Evolutionary conservation across 495 filamentous ascomycete genomes (phyloP), one percentile per base, ranked within the genome.

Genomic region (Venustampulla echinocandica): DNA sequence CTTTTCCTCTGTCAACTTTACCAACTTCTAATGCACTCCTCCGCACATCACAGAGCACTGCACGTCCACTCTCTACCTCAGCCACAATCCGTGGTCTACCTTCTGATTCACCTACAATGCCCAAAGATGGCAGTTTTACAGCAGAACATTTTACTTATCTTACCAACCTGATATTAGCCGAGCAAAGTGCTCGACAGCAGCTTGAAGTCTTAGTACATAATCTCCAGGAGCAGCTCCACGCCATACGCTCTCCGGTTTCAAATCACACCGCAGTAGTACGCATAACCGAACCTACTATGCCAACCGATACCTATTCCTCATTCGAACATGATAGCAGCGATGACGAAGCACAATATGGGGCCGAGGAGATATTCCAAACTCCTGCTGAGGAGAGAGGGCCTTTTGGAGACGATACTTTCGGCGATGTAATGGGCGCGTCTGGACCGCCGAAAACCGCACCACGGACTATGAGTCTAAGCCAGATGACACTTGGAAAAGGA

Each of bases 171-270:
- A 67, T 78, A 14, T 68, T 72, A 19, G 47, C 58, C 14, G 74
- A 78, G 51, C 69, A 69, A 42, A 61, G 67, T 3, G 68, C 69
- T 7, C 69, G 74, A 1, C 67, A 64, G 15, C 61, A 62, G 4
- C 64, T 78, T n/a, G 74, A 78, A 53, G 60, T 61, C 1, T 61
- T 71, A 40, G 73, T 78, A 17, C 66, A 60, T 41, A 67, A 62
- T 46, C 59, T 78, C 1, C 64, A 64, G 28, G 64, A 69, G 13
- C 64, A 62, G 20, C 44, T 76, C 18, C 28, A 45, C n/a, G n/a
- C 19, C 13, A 44, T 59, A 13, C n/a, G n/a, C n/a, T n/a, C n/a
- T n/a, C n/a, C n/a, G n/a, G n/a, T n/a, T n/a, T n/a, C 7, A 30
- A 30, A n/a, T 30, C 27, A 30, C 27, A n/a, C n/a, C 27, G 7